Evolutionary conservation across 1,284 basidiomycete species (phyloP).

Genomic region (Cerioporus squamosus): DNA sequence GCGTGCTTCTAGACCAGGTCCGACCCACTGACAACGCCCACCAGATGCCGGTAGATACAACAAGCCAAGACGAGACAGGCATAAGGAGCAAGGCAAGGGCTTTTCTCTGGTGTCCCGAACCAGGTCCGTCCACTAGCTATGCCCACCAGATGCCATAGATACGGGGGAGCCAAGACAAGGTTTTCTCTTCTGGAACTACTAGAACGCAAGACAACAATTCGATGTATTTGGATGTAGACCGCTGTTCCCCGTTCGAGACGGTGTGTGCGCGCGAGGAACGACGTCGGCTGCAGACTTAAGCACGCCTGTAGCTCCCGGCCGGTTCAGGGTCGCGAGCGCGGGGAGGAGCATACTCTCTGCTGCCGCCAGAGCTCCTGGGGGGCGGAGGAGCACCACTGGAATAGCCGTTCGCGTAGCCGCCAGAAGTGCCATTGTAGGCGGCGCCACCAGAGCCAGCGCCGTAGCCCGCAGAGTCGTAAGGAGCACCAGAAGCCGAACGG

Average conservation of each 20-base stretch:
- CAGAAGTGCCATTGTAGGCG: constrained; percentile 48
- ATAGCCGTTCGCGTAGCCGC: constrained; percentile 50
- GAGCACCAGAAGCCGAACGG: constrained; percentile 41
- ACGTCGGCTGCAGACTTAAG: constrained; percentile 23
- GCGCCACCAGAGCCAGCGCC: constrained; percentile 50
- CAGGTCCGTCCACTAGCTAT: background rate
- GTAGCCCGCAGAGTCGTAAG: constrained; percentile 42
- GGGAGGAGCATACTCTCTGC: constrained; percentile 63
- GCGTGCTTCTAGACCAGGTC: background rate
- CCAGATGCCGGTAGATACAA: background rate
- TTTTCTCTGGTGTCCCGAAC: background rate
- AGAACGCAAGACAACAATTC: background rate
- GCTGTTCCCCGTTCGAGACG: background rate
- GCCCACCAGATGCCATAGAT: background rate
- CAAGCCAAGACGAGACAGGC: background rate
- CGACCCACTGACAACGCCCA: background rate
- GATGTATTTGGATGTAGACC: background rate
- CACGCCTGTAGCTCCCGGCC: constrained; percentile 42
- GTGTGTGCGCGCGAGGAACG: background rate
- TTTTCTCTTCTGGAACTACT: background rate
- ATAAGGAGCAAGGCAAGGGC: too few species aligned
- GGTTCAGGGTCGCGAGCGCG: constrained; percentile 54
- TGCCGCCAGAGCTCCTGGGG: constrained; percentile 41
- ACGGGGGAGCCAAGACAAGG: background rate
- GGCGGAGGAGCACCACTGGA: constrained; percentile 41